Conservation (phyloP, 73 alveolate genomes). For the Loxodes magnus region DNA sequence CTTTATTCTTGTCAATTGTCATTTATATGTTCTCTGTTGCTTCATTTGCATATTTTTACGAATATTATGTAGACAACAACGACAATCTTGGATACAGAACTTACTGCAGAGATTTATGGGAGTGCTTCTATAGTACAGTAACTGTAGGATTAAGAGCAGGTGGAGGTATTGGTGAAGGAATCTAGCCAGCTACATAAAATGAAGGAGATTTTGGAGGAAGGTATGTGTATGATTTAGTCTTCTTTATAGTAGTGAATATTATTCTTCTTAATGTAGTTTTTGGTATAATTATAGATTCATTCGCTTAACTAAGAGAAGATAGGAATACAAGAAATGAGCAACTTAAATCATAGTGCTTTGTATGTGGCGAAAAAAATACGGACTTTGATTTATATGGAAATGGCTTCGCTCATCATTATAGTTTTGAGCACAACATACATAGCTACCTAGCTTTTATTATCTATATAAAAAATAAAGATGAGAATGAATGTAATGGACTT, state of each 20-base stretch:
- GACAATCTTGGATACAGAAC: slow-evolving; percentile 25
- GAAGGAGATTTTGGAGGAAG: slow-evolving; percentile 19
- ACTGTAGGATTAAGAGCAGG: slow-evolving; percentile 72
- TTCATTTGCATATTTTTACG: slow-evolving; percentile 53
- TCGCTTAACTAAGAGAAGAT: slow-evolving; percentile 69
- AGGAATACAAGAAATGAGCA: slow-evolving; percentile 51
- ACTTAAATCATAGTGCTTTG: slow-evolving; percentile 52
- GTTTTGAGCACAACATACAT: slow-evolving; percentile 52
- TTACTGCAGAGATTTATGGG: slow-evolving; percentile 37
- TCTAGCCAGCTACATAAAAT: slow-evolving; percentile 14
- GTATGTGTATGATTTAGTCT: slow-evolving; percentile 37
- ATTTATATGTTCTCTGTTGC: slow-evolving; percentile 68
- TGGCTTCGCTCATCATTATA: slow-evolving; percentile 57
- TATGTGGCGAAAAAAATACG: slow-evolving; percentile 31
- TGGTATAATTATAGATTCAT: slow-evolving; percentile 79
- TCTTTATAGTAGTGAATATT: slow-evolving; percentile 50
- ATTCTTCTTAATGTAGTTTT: slow-evolving; percentile 60
- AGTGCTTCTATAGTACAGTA: slow-evolving; percentile 51
- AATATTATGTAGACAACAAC: slow-evolving; percentile 55
- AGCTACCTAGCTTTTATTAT: slow-evolving; percentile 20
- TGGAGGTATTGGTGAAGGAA: slow-evolving; percentile 63
- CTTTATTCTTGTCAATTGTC: too few species aligned
- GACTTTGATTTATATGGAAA: slow-evolving; percentile 66
- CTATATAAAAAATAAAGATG: slow-evolving; percentile 22
- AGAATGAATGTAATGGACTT: slow-evolving; percentile 30